Percentiles rank a stretch among this genome's conserved stretches.
phyloP scores from a whole-genome alignment of 2,329 filamentous ascomycete species.

The Hawksworthiomyces lignivorus region DNA sequence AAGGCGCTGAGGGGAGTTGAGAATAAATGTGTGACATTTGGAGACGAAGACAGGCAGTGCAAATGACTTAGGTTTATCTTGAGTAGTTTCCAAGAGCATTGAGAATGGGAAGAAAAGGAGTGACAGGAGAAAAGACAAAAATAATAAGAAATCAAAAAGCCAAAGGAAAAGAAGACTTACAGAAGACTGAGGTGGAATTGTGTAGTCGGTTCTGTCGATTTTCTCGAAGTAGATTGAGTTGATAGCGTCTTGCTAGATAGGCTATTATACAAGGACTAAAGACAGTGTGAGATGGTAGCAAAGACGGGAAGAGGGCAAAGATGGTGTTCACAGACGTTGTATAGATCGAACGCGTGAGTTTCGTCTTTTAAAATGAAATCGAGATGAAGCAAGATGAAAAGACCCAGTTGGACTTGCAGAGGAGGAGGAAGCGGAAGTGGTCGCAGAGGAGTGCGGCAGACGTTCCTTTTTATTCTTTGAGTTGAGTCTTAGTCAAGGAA shows the following conservation, averaged over 20 bases:
- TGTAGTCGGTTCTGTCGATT: not conserved
- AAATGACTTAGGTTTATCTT: too few species aligned
- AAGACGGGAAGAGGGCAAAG: too few species aligned
- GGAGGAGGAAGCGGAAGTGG: not conserved
- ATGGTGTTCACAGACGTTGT: not conserved
- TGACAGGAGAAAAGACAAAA: not conserved
- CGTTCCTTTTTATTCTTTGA: slow-evolving; percentile 5
- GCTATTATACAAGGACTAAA: too few species aligned
- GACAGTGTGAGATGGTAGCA: too few species aligned
- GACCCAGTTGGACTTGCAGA: not conserved
- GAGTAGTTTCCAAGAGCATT: too few species aligned
- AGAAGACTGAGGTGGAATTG: not conserved
- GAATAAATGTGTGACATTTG: too few species aligned
- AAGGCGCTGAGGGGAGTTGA: too few species aligned
- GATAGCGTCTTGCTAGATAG: too few species aligned
- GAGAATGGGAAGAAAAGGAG: not conserved
- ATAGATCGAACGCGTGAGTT: not conserved
- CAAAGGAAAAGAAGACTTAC: not conserved
- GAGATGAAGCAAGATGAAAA: not conserved
- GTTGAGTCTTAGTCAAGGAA: slow-evolving; percentile 1
- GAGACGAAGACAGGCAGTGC: too few species aligned
- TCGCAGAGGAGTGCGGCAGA: slow-evolving; percentile 3
- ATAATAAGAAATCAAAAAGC: not conserved
- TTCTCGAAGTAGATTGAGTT: too few species aligned
- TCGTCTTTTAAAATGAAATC: not conserved